A percentile compares a stretch with the other conserved stretches of the same genome.
phyloP scores from a whole-genome alignment of 805 yeast species.

The Naumovozyma dairenensis region DNA sequence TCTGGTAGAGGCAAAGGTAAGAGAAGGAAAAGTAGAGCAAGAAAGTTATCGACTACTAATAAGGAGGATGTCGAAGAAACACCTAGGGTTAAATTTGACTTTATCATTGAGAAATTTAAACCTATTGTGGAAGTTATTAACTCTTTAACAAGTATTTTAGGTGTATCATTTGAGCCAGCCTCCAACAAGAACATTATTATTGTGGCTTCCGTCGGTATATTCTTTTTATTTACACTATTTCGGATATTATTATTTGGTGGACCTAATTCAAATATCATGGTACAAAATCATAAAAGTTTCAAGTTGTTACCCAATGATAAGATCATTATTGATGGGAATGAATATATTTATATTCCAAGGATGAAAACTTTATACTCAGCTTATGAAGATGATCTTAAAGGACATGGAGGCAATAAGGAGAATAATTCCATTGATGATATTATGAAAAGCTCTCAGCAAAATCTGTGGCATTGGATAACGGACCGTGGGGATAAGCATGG shows the following conservation, averaged over 20 bases:
- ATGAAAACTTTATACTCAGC: conserved; percentile 28
- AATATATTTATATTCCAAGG: conserved; percentile 35
- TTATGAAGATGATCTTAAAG: conserved; percentile 20
- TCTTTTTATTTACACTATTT: too few species aligned
- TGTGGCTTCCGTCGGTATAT: too few species aligned
- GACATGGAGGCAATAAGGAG: conserved; percentile 5
- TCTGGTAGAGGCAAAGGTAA: conserved; percentile 10
- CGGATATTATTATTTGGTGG: too few species aligned
- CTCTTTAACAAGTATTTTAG: too few species aligned
- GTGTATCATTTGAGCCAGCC: too few species aligned
- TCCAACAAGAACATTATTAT: too few species aligned
- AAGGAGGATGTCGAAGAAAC: conserved; percentile 3
- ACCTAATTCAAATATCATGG: too few species aligned
- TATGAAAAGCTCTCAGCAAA: conserved; percentile 41
- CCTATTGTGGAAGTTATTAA: too few species aligned
- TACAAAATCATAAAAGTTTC: too few species aligned
- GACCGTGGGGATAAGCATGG: conserved; percentile 27
- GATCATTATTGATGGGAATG: conserved; percentile 28
- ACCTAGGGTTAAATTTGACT: too few species aligned
- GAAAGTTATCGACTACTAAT: conserved; percentile 5
- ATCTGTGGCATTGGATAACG: conserved; percentile 67
- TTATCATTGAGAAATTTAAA: too few species aligned
- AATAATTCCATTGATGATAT: conserved; percentile 13
- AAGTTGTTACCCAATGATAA: conserved; percentile 21
- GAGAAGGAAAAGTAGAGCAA: conserved; percentile 8